These are phyloP conservation scores for Arabis alpina DNA, from an alignment of 345 rosid genomes.

Conservation along the genomic window DNA sequence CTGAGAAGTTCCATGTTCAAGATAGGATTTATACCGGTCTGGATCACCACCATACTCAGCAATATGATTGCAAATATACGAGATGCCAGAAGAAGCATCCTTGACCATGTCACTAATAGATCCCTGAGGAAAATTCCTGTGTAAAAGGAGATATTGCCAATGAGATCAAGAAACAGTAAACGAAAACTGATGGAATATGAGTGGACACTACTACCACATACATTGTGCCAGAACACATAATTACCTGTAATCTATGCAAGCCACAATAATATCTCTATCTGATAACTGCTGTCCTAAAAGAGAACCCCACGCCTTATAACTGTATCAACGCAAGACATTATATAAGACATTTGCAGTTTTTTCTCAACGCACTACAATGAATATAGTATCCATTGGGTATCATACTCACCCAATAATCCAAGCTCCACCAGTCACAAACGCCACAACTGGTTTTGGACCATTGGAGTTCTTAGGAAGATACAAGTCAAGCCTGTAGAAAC, in stretches of 20 bases:
- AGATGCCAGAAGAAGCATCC: constrained; percentile 92
- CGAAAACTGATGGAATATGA: constrained; percentile 10
- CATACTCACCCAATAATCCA: constrained; percentile 95
- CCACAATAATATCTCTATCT: constrained; percentile 90
- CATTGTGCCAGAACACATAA: neutral
- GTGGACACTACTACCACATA: constrained; percentile 6
- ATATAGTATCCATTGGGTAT: neutral
- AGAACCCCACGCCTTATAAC: constrained; percentile 98
- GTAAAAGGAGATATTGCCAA: constrained; percentile 24
- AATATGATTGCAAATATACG: constrained; percentile 79
- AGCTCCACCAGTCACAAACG: constrained; percentile 96
- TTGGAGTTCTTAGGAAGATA: constrained; percentile 74
- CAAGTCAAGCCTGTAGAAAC: constrained; percentile 76
- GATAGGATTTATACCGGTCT: constrained; percentile 53
- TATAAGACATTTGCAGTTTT: constrained; percentile 28
- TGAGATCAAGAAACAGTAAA: constrained; percentile 7
- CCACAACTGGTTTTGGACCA: constrained; percentile 88
- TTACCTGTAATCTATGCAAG: constrained; percentile 98
- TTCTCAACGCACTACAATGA: neutral
- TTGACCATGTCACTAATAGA: constrained; percentile 91
- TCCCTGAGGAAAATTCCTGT: constrained; percentile 97
- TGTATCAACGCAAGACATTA: constrained; percentile 50
- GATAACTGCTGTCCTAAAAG: constrained; percentile 93
- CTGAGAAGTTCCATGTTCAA: constrained; percentile 9
- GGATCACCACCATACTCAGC: constrained; percentile 95